A percentile compares a stretch with the other conserved stretches of the same genome.
These are phyloP conservation scores for Eimeria maxima DNA, from an alignment of 169 alveolate genomes.

Conservation along the genomic window DNA sequence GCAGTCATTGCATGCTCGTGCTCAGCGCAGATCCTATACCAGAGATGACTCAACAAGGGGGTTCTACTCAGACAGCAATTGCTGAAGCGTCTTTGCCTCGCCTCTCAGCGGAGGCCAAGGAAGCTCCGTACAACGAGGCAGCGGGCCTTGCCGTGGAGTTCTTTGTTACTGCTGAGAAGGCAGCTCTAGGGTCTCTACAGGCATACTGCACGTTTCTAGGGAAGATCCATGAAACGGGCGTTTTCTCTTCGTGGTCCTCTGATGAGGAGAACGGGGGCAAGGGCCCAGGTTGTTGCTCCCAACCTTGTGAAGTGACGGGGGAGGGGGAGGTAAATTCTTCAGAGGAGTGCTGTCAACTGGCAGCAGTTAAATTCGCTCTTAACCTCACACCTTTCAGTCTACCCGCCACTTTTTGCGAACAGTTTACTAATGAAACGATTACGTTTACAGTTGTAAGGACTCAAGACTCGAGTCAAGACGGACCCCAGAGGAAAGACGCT, in stretches of 20 bases:
- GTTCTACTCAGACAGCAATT: background rate
- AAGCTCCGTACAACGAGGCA: conserved; percentile 51
- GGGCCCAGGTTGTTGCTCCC: background rate
- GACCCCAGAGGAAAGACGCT: conserved; percentile 51
- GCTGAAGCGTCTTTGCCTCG: conserved; percentile 1
- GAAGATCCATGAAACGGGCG: conserved; percentile 23
- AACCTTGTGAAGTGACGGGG: background rate
- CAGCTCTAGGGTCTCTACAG: conserved; percentile 4
- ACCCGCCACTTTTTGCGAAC: conserved; percentile 64
- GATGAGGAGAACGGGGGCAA: background rate
- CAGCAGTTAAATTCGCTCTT: background rate
- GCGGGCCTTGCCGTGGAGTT: conserved; percentile 45
- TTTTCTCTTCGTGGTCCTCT: conserved; percentile 36
- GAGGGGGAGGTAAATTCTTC: background rate
- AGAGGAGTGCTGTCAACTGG: conserved; percentile 10
- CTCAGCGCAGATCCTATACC: background rate
- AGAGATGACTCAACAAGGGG: background rate
- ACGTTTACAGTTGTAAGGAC: conserved; percentile 37
- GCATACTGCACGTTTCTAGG: conserved; percentile 68
- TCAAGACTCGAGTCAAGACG: conserved; percentile 14
- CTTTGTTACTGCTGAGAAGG: conserved; percentile 51
- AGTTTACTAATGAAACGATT: background rate
- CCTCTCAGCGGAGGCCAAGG: conserved; percentile 14
- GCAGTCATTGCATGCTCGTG: background rate
- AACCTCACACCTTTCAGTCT: conserved; percentile 49